Evolutionary conservation across 2,329 filamentous ascomycete genomes (phyloP), one percentile per base, ranked within the genome.

Genomic region (Orbilia quercus): DNA sequence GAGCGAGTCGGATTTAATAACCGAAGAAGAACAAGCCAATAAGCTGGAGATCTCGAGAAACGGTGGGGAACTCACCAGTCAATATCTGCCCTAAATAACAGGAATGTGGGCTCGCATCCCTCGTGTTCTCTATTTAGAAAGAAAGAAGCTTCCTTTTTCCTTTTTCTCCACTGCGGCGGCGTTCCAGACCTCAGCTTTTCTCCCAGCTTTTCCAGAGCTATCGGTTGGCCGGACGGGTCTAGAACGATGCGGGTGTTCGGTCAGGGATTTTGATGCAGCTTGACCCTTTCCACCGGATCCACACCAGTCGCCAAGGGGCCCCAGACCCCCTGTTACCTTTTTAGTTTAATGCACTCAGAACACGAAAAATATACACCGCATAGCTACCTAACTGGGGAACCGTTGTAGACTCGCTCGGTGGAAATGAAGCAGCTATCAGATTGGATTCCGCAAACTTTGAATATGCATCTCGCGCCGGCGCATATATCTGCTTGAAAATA

Each of bases 281-380:
- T 58, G 66, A 53, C 51, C 66, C 59, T 53, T 71, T 36, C 66
- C 31, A 53, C 47, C 47, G 59, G 60, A 64, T 60, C 67, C 67
- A 58, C 47, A 65, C 59, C 59, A 48, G 16, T 50, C 59, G 53
- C 67, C 59, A 53, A 64, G 51, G n/a, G 40, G 38, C 57, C 55
- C 12, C 18, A 51, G 40, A 36, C 38, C 67, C 59, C 51, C 48
- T 72, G 51, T 59, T 58, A 36, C 14, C 31, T 42, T 45, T 59
- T 51, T 48, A 42, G 51, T 53, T 65, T 64, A 59, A 72, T 72
- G 67, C 67, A 72, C 67, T 72, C 67, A 64, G 48, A 65, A 36
- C 38, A 53, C 34, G 53, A 59, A 44, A 60, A 54, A 47, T 34
- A 65, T 54, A 47, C 59, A 72, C 42, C 25, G 20, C 38, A 25